These are phyloP conservation scores for Talaromyces sp. DNA, from an alignment of 2,329 filamentous ascomycete genomes.

Conservation along the genomic window DNA sequence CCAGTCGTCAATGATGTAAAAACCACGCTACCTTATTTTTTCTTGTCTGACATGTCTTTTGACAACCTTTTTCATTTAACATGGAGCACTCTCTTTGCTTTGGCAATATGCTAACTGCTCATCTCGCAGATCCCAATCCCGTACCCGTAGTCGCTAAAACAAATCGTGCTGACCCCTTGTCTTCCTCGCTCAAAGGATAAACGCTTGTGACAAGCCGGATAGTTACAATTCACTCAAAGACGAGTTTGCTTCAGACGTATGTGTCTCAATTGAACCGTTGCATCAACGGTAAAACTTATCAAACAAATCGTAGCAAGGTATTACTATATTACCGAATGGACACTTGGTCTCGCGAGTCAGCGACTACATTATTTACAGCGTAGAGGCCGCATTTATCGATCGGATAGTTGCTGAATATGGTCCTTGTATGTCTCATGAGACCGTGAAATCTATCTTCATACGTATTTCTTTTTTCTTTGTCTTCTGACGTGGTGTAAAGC, in stretches of 20 bases:
- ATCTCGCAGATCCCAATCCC: constrained; percentile 15
- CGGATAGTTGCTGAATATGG: constrained; percentile 82
- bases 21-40: constrained; percentile 93
- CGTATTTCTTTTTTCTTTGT: constrained; percentile 14
- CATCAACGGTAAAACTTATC: constrained; percentile 29
- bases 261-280: constrained; percentile 38
- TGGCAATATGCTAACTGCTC: constrained; percentile 8
- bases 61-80: not conserved
- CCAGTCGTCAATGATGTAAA: constrained; percentile 94
- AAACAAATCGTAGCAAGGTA: constrained; percentile 59
- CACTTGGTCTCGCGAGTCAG: constrained; percentile 92
- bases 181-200: constrained; percentile 59
- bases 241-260: constrained; percentile 85
- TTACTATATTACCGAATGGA: constrained; percentile 89
- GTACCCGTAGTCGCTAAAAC: constrained; percentile 4
- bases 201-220: constrained; percentile 89
- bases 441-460: constrained; percentile 5
- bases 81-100: not conserved
- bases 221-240: constrained; percentile 74
- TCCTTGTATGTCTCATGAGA: constrained; percentile 64
- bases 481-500: constrained; percentile 49
- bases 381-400: constrained; percentile 88
- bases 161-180: constrained; percentile 2
- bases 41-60: constrained; percentile 66
- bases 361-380: constrained; percentile 98